These are phyloP conservation scores for Grosmannia penicillata DNA, from an alignment of 2,329 filamentous ascomycete genomes.

Conservation along the genomic window DNA sequence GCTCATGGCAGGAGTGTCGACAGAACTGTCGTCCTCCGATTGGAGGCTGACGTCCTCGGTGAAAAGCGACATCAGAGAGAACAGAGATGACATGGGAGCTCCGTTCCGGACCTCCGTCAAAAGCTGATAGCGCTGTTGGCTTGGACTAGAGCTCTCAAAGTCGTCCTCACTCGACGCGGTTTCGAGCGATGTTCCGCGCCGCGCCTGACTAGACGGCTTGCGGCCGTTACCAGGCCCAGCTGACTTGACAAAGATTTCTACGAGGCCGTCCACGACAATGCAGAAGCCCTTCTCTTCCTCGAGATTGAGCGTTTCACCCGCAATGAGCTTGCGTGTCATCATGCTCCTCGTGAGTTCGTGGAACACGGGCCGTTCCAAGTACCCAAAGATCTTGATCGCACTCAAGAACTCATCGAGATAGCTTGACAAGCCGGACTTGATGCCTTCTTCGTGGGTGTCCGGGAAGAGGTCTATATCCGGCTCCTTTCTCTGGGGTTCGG, in stretches of 20 bases:
- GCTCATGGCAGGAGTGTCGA: constrained; percentile 14
- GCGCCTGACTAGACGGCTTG: constrained; percentile 14
- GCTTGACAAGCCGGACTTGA: constrained; percentile 83
- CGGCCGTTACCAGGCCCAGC: constrained; percentile 25
- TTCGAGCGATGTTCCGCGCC: constrained; percentile 24
- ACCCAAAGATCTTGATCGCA: constrained; percentile 98
- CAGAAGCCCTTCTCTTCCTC: constrained; percentile 98
- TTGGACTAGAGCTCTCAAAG: constrained; percentile 27
- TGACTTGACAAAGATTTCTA: constrained; percentile 97
- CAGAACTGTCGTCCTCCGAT: constrained; percentile 44
- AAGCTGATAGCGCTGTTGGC: constrained; percentile 79
- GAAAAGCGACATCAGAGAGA: constrained; percentile 92
- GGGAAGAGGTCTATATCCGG: constrained; percentile 91
- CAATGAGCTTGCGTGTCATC: constrained; percentile 93
- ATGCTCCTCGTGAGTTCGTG: constrained; percentile 95
- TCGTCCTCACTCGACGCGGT: constrained; percentile 32
- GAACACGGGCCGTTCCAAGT: constrained; percentile 89
- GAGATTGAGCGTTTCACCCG: constrained; percentile 84
- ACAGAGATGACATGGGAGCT: constrained; percentile 94
- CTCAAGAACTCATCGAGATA: constrained; percentile 97
- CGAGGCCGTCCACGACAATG: constrained; percentile 86
- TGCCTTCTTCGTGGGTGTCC: constrained; percentile 76
- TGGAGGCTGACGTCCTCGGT: constrained; percentile 84
- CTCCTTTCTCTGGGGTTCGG: constrained; percentile 90
- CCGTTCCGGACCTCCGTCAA: constrained; percentile 96